Base-by-base conservation (phyloP, 352 stramenopile genomes). In the Phytophthora aleatoria region DNA sequence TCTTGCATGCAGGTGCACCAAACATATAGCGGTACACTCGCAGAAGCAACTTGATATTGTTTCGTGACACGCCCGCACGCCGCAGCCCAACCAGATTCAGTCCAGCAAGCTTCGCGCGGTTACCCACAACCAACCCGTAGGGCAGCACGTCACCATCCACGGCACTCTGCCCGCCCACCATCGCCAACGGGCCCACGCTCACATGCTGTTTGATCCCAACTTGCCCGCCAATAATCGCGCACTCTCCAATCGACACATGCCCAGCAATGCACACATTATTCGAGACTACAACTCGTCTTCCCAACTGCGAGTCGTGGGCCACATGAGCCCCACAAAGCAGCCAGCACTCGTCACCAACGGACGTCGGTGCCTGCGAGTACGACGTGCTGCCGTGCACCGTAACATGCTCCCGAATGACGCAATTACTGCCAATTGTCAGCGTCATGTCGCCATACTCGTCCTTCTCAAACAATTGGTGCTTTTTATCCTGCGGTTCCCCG, bases 221-320 rank as follows among this genome's bases (percentile, higher is more conserved):
- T 52, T 92, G 85, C 27, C 87, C 87, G 16, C 87, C 85, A 36
- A 95, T 78, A 57, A 94, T 88, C 9, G 87, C 85, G 50, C 79
- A 80, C 53, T 88, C 80, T 48, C 83, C 81, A 50, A 95, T 91
- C 11, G 76, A 68, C 1, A 95, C 87, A 60, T 95, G 87, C 27
- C 87, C 87, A 49, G 87, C 87, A 47, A 95, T 74, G 54, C 83
- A 91, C 7, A 90, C 85, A 54, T 92, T 91, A 64, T 95, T 95
- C 24, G 83, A 91, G 30, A 95, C 76, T 24, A 94, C 83, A 28
- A 92, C 85, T 28, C 83, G 79, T 33, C 70, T 71, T 12, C 85
- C 85, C 4, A 95, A 69, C 4, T 76, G 64, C 12, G 73, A 77
- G 57, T 95, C 87, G 60, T 95, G 87, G 2, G 76, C 87, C 15